A percentile compares a stretch with the other conserved stretches of the same genome.
phyloP scores from a whole-genome alignment of 768 basidiomycete species.

The Amanita rubescens region DNA sequence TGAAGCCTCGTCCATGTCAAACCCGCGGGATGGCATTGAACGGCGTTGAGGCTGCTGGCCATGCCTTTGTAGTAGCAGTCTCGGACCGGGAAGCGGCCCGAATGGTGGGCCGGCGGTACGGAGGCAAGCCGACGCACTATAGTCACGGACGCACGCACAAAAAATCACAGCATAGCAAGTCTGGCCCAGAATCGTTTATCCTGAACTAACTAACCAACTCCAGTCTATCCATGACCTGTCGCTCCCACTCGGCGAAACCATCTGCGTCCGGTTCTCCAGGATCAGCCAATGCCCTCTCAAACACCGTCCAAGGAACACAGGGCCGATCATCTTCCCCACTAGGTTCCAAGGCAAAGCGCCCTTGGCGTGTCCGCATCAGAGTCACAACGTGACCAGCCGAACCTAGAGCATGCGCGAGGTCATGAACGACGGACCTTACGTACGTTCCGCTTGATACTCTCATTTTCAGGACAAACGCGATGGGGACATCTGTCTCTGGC shows the following conservation, averaged over 20 bases:
- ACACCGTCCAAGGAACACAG: slow-evolving; percentile 72
- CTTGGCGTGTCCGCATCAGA: slow-evolving; percentile 84
- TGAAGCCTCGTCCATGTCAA: slow-evolving; percentile 16
- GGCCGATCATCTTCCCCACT: slow-evolving; percentile 42
- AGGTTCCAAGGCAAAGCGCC: slow-evolving; percentile 55
- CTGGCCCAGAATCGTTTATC: not conserved
- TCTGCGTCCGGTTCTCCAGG: slow-evolving; percentile 53
- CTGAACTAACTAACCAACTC: slow-evolving; percentile 40
- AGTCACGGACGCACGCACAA: no score
- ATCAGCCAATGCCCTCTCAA: slow-evolving; percentile 51
- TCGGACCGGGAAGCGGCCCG: not conserved
- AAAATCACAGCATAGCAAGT: no score
- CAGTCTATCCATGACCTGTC: slow-evolving; percentile 60
- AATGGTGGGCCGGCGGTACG: not conserved
- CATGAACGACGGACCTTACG: slow-evolving; percentile 92
- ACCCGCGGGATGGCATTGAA: not conserved
- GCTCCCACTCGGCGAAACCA: slow-evolving; percentile 78
- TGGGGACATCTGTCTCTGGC: slow-evolving; percentile 37
- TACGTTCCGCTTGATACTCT: slow-evolving; percentile 95
- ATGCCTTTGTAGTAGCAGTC: not conserved
- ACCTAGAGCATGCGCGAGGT: slow-evolving; percentile 76
- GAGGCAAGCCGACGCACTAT: no score
- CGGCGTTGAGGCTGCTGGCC: not conserved
- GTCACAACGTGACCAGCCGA: slow-evolving; percentile 93
- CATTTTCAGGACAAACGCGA: slow-evolving; percentile 86